phyloP scores from a whole-genome alignment of 2,329 filamentous ascomycete species.

The Alternaria sp. region DNA sequence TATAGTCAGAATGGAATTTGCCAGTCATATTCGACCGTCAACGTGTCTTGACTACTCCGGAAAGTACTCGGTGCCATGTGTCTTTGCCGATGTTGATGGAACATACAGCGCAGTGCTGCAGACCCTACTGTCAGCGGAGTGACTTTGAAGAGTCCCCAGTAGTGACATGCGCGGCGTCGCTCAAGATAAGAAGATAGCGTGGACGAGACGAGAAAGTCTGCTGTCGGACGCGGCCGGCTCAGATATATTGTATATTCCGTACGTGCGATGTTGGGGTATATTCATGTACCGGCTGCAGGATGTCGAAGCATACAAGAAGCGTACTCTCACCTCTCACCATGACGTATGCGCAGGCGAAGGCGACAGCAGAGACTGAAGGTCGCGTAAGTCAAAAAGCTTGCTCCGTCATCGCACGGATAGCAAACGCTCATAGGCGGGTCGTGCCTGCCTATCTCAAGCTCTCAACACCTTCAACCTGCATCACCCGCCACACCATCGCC shows the following conservation, averaged over 20 bases:
- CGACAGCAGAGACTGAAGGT: neutral
- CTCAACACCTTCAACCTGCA: neutral
- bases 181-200: neutral
- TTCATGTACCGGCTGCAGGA: neutral
- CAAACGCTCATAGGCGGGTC: neutral
- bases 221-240: neutral
- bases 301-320: neutral
- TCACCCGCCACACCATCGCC: neutral
- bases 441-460: neutral
- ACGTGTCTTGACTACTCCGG: neutral
- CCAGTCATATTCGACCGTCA: neutral
- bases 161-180: neutral
- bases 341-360: neutral
- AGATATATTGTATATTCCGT: neutral
- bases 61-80: neutral
- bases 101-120: neutral
- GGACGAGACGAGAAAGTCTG: neutral
- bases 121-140: neutral
- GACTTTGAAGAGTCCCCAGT: neutral
- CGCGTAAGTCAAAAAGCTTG: neutral
- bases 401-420: neutral
- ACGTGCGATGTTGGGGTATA: neutral
- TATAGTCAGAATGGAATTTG: neutral
- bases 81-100: neutral
- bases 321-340: neutral